Base-by-base conservation (phyloP, 805 yeast genomes). In the Pichia cephalocereana region DNA sequence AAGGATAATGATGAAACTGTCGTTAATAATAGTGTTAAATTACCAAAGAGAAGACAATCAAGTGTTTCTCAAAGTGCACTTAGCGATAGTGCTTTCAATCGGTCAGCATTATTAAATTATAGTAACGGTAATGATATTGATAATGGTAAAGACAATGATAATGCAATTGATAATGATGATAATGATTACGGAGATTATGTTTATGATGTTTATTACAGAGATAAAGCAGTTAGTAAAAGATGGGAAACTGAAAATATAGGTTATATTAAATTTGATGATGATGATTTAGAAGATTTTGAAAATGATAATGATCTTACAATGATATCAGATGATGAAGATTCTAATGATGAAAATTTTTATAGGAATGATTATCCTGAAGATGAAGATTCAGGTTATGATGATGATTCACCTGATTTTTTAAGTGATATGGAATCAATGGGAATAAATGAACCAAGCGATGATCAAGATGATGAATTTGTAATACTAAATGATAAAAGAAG, bases 361-460 rank as follows among this genome's bases (percentile, higher is more conserved):
- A 79, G 80, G 57, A 91, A 93, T 64, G 98, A 91, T 59, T 91
- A 91, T 59, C 98, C 98, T 0, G 96, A 88, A 42, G 96, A 90
- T 59, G 96, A 88, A 53, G 91, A 86, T 57, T 88, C 80, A 10
- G 80, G 64, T 14, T 65, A 65, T 30, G 72, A 58, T 18, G 58
- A 61, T 57, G 57, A 59, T 44, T 12, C 37, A 4, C 15, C 17
- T 14, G 17, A 34, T 15, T 34, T 34, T 34, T 15, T 34, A 15
- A 46, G 52, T 30, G 72, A 59, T 12, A 56, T 57, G 54, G 56
- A 57, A 46, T 56, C 57, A 3, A 48, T 55, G 32, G 60, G 56
- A 3, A 32, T 54, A 8, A 55, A 47, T 11, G 69, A 62, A 40
- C 66, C 63, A 46, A 68, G 68, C 44, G 71, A 65, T 44, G 72